Percentiles rank a stretch among this genome's conserved stretches.
Evolutionary conservation across 1,284 basidiomycete genomes (phyloP).

Genomic region (Puccinia hordei): DNA sequence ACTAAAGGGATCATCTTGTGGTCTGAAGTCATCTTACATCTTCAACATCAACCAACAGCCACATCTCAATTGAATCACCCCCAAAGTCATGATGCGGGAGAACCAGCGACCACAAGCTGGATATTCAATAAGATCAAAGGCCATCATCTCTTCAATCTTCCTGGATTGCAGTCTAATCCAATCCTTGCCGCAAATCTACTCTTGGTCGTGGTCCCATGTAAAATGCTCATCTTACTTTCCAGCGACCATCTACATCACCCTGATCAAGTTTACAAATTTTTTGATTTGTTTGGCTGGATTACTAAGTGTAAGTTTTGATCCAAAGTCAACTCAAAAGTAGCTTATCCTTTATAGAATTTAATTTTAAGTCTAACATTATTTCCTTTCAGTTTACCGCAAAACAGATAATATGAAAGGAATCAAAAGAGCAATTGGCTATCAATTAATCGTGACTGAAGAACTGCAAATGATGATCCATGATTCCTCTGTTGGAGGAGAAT

Average conservation of each 20-base stretch:
- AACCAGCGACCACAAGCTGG: not conserved
- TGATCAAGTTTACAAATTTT: slow-evolving; percentile 13
- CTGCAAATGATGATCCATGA: not conserved
- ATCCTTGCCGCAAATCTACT: not conserved
- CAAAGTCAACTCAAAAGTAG: not conserved
- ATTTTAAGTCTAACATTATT: not conserved
- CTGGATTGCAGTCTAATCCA: not conserved
- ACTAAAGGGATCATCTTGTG: slow-evolving; percentile 36
- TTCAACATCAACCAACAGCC: slow-evolving; percentile 14
- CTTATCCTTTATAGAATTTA: not conserved
- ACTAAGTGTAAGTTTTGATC: slow-evolving; percentile 6
- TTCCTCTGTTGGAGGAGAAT: not conserved
- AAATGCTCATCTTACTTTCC: slow-evolving; percentile 13
- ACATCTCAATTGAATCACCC: not conserved
- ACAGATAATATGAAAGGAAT: slow-evolving; percentile 6
- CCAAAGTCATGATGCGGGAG: not conserved
- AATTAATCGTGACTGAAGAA: slow-evolving; percentile 24
- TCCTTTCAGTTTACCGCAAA: slow-evolving; percentile 6
- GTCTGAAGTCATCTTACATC: slow-evolving; percentile 23
- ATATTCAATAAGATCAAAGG: slow-evolving; percentile 2
- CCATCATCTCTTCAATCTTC: slow-evolving; percentile 16
- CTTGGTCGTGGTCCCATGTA: not conserved
- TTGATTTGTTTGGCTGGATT: slow-evolving; percentile 8
- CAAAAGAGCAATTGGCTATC: slow-evolving; percentile 21
- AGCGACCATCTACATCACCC: not conserved